These are phyloP conservation scores for Dioszegia aurantiaca DNA, from an alignment of 768 basidiomycete genomes.

Conservation along the genomic window DNA sequence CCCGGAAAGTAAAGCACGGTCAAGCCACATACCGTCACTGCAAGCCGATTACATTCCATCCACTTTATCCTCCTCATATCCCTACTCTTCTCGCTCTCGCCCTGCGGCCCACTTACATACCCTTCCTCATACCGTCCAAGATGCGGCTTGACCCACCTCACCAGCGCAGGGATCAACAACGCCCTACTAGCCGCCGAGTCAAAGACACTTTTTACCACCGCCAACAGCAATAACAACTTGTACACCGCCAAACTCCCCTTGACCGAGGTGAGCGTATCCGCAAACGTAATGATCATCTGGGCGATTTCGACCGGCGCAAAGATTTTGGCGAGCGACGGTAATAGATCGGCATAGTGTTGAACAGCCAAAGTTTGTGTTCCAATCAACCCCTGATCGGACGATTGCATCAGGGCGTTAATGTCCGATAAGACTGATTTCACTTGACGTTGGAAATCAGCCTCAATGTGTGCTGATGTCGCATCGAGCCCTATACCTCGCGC, in stretches of 20 bases:
- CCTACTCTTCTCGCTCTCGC: constrained; percentile 63
- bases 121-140: constrained; percentile 86
- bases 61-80: constrained; percentile 78
- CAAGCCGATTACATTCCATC: constrained; percentile 86
- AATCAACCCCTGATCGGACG: constrained; percentile 78
- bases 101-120: constrained; percentile 32
- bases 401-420: constrained; percentile 84
- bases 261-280: constrained; percentile 69
- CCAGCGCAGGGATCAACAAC: constrained; percentile 77
- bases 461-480: constrained; percentile 80
- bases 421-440: constrained; percentile 70
- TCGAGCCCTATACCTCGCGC: constrained; percentile 74
- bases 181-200: constrained; percentile 75
- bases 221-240: constrained; percentile 90
- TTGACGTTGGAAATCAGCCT: constrained; percentile 78
- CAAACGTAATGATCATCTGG: constrained; percentile 79
- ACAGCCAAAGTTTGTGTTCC: constrained; percentile 93
- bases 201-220: constrained; percentile 83
- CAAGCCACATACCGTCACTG: constrained; percentile 70
- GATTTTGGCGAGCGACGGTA: constrained; percentile 80
- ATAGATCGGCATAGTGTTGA: constrained; percentile 86
- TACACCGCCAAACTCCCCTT: constrained; percentile 88
- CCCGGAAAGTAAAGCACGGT: constrained; percentile 53
- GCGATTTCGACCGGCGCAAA: constrained; percentile 80
- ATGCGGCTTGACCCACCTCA: constrained; percentile 91